Evolutionary conservation across 495 filamentous ascomycete genomes (phyloP), one percentile per base, ranked within the genome.

Genomic region (Penicillium longicatenatum): DNA sequence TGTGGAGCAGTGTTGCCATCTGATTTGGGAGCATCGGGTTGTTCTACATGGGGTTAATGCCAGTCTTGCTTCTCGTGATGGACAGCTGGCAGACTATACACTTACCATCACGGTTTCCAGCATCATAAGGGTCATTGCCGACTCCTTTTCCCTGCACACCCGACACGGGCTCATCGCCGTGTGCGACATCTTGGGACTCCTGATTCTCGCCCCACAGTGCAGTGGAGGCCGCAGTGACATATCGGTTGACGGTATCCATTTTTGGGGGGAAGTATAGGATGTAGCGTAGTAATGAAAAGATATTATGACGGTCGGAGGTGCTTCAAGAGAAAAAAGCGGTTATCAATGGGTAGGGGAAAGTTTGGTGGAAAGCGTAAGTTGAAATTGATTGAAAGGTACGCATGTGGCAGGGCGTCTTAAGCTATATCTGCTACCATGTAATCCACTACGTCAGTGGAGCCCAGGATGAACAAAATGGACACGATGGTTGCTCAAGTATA

Each of bases 151-250:
- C 75, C 52, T 76, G 70, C 14, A 77, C 58, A 14, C 77, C 74
- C n/a, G 77, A 67, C 12, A 77, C 55, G 11, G 77, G 77, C 45
- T 79, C 75, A 21, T 75, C 71, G 45, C 70, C 64, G n/a, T 70
- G 64, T 39, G 63, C 57, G 19, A 58, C 31, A 17, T 48, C 44
- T 12, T 44, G 33, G 31, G 65, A 58, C 2, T 55, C 48, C 9
- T 54, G 11, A 14, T 62, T 50, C n/a, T 75, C 70, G 35, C 67
- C 67, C 70, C 70, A 74, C 33, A 78, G 54, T 30, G 64, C 67
- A 26, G 66, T 68, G 9, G 73, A 72, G 16, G 72, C 76, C 9
- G 65, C 66, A 17, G 68, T 64, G 44, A 75, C 61, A 29, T 69
- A 67, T 45, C 70, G 70, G 57, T 52, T 52, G 50, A 52, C 35